Conservation (phyloP, 2,329 filamentous ascomycete genomes). For the Fusarium sp. region DNA sequence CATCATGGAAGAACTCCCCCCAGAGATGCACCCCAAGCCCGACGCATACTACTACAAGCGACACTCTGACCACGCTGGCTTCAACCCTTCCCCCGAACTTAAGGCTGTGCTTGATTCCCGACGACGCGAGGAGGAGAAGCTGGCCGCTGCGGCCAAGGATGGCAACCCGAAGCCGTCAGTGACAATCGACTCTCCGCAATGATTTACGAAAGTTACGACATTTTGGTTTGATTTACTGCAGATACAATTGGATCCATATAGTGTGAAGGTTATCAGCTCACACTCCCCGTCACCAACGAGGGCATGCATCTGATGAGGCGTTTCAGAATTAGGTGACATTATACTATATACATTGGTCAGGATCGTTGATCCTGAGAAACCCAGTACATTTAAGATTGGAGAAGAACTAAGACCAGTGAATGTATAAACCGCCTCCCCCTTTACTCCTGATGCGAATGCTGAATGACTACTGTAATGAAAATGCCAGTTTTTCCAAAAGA, state of each 20-base stretch:
- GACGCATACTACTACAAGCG: conserved; percentile 87
- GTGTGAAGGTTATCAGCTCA: conserved; percentile 24
- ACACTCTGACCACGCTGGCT: conserved; percentile 88
- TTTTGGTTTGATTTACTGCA: conserved; percentile 22
- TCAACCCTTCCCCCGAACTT: conserved; percentile 72
- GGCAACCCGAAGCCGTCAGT: conserved; percentile 45
- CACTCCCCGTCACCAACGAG: conserved; percentile 26
- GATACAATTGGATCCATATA: conserved; percentile 18
- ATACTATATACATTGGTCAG: conserved; percentile 26
- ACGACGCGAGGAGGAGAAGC: conserved; percentile 58
- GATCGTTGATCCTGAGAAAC: conserved; percentile 30
- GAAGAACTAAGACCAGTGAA: conserved; percentile 5
- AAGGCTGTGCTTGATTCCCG: conserved; percentile 69
- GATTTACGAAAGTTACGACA: conserved; percentile 36
- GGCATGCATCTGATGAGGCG: conserved; percentile 47
- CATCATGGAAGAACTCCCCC: conserved; percentile 78
- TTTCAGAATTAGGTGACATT: conserved; percentile 44
- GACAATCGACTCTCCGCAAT: conserved; percentile 45
- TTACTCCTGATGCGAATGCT: neutral
- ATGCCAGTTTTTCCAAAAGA: neutral
- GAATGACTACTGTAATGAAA: neutral
- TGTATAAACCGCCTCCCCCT: neutral
- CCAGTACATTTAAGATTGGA: conserved; percentile 19
- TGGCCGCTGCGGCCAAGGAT: conserved; percentile 37
- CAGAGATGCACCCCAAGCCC: conserved; percentile 77